A percentile compares a stretch with the other conserved stretches of the same genome.
Conservation (phyloP, 2,329 filamentous ascomycete genomes). For the Phoma herbarum region DNA sequence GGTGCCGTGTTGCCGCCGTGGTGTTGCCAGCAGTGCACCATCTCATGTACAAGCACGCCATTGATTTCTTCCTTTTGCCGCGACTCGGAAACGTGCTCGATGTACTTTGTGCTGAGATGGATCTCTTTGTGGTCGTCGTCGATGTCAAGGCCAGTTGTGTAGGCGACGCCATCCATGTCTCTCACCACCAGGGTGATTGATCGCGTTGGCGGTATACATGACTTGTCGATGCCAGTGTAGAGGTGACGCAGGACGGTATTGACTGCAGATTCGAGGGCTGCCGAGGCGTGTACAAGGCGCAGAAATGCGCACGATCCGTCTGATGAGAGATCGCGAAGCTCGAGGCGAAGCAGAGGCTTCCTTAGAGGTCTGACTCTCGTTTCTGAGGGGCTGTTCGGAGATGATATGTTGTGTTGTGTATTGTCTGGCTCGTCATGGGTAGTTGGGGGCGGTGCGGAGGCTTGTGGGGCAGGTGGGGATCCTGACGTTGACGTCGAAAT, state of each 20-base stretch:
- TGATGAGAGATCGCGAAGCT: constrained; percentile 61
- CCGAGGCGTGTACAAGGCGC: constrained; percentile 67
- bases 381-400: constrained; percentile 1
- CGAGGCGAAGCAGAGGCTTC: constrained; percentile 58
- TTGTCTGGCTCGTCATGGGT: constrained; percentile 6
- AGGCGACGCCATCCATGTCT: constrained; percentile 84
- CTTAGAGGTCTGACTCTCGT: constrained; percentile 40
- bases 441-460: constrained; percentile 41
- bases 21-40: constrained; percentile 94
- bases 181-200: constrained; percentile 86
- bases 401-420: constrained; percentile 9
- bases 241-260: constrained; percentile 74
- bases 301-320: constrained; percentile 74
- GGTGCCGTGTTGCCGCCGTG: constrained; percentile 65
- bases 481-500: constrained; percentile 21
- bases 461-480: constrained; percentile 37
- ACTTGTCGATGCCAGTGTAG: constrained; percentile 60
- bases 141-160: constrained; percentile 81
- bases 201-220: constrained; percentile 69
- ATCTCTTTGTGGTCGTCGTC: constrained; percentile 93
- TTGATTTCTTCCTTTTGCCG: constrained; percentile 68
- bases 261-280: constrained; percentile 69
- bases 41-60: constrained; percentile 88
- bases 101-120: constrained; percentile 82
- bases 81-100: constrained; percentile 56